phyloP scores from a whole-genome alignment of 805 yeast genomes.

The Myxozyma monticola region DNA sequence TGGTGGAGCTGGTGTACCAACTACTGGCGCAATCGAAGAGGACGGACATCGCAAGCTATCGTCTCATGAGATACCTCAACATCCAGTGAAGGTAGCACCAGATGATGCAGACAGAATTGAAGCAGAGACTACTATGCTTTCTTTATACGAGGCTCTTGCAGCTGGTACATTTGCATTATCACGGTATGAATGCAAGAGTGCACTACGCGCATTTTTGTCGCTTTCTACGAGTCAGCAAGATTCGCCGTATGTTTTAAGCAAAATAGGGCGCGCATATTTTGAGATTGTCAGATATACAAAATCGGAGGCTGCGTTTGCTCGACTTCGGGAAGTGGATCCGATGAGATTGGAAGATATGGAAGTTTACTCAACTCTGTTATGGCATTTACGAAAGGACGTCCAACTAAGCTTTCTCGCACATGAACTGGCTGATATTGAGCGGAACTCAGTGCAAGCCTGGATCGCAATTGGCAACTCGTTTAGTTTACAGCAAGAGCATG shows the following conservation, averaged over 20 bases:
- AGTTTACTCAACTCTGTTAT: constrained; percentile 79
- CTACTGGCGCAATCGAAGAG: too few relatives aligned
- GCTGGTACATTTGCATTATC: constrained; percentile 24
- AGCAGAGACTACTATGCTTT: constrained; percentile 23
- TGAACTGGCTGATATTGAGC: constrained; percentile 67
- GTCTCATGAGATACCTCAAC: too few relatives aligned
- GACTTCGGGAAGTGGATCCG: constrained; percentile 67
- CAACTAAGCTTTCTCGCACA: constrained; percentile 80
- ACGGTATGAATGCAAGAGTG: constrained; percentile 74
- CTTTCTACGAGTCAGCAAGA: constrained; percentile 63
- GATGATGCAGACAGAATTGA: constrained; percentile 24
- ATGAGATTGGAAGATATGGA: constrained; percentile 88
- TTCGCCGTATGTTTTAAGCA: constrained; percentile 84
- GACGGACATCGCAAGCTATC: too few relatives aligned
- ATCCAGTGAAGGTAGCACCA: constrained; percentile 13
- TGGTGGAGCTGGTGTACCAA: too few relatives aligned
- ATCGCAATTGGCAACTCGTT: constrained; percentile 86
- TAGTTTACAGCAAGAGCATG: constrained; percentile 79
- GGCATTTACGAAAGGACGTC: constrained; percentile 86
- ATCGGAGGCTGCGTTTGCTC: constrained; percentile 62
- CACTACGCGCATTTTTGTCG: constrained; percentile 64
- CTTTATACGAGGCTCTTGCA: constrained; percentile 28
- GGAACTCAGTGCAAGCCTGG: constrained; percentile 83
- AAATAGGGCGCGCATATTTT: constrained; percentile 77
- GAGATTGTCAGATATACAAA: constrained; percentile 84